Base-by-base conservation (phyloP, 1,284 basidiomycete genomes). In the Lentinula novae-zelandiae region DNA sequence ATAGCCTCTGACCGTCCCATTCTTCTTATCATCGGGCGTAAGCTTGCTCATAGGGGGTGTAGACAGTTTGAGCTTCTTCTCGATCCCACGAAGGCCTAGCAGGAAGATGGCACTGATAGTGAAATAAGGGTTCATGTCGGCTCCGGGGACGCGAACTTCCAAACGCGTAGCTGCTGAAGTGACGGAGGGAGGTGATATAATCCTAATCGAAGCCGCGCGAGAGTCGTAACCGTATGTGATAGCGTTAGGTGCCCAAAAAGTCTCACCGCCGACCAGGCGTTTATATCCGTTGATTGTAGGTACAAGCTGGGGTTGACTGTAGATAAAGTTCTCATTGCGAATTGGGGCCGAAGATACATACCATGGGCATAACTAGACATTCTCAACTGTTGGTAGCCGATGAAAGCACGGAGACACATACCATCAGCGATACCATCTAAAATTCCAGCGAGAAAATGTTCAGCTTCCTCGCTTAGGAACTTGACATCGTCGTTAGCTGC, bases 271-370 rank as follows among this genome's bases (percentile, higher is more conserved):
- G 15, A 94, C 88, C 12, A 99, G 84, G 20, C 96, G 92, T 73
- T 98, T 99, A 79, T 98, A 99, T n/a, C 94, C 94, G 70, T 96
- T 96, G 74, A 97, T 90, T 0, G 92, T 97, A 0, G 95, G 95
- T 39, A 96, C 95, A 61, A 97, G 78, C 90, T 91, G 56, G 27
- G 58, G 40, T 48, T 8, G 9, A 20, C 54, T 57, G 39, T 38
- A 22, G n/a, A 62, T 57, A 46, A 17, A 46, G 20, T 22, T 8
- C 20, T 15, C 13, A 20, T 10, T 36, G n/a, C 5, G 34, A 48
- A 40, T 39, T 4, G 15, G 49, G 8, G 53, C 13, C 10, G 48
- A 54, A 20, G 27, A 12, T 0, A 62, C 71, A 67, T 66, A 84
- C 85, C 77, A 81, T 76, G 17, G 87, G 87, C 79, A 89, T 82